phyloP scores from a whole-genome alignment of 192 early-diverging fungal genomes.

The Coemansia sp. region DNA sequence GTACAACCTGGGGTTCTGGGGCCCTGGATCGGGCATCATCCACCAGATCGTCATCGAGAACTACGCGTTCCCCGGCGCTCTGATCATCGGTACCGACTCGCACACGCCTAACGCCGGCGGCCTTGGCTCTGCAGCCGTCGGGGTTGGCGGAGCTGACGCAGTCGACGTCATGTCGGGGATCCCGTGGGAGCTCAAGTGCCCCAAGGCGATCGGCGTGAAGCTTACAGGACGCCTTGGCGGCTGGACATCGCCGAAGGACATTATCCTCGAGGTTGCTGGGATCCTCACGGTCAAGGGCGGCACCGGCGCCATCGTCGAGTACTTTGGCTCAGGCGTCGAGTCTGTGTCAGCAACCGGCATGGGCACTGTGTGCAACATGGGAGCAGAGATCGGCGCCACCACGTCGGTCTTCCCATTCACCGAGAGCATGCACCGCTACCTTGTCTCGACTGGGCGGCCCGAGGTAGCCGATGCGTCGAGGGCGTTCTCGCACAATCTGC shows the following conservation, averaged over 20 bases:
- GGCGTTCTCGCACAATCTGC: slow-evolving; percentile 84
- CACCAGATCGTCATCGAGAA: slow-evolving; percentile 98
- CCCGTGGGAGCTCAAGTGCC: slow-evolving; percentile 99
- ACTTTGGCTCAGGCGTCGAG: slow-evolving; percentile 94
- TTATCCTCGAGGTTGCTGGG: slow-evolving; percentile 93
- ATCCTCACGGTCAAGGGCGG: slow-evolving; percentile 96
- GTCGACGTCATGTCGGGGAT: slow-evolving; percentile 98
- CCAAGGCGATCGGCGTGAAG: slow-evolving; percentile 91
- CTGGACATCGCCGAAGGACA: slow-evolving; percentile 95
- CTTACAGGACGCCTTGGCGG: slow-evolving; percentile 82
- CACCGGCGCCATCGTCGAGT: slow-evolving; percentile 96
- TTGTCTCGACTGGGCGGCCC: slow-evolving; percentile 79
- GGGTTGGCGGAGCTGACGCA: slow-evolving; percentile 98
- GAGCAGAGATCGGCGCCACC: slow-evolving; percentile 97
- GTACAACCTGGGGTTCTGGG: slow-evolving; percentile 96
- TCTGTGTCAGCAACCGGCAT: slow-evolving; percentile 95
- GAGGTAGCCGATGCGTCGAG: slow-evolving; percentile 78
- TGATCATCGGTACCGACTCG: slow-evolving; percentile 98
- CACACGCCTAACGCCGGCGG: slow-evolving; percentile 99
- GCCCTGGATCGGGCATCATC: slow-evolving; percentile 89
- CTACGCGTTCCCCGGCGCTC: slow-evolving; percentile 92
- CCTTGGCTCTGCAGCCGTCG: slow-evolving; percentile 93
- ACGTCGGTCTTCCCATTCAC: slow-evolving; percentile 97
- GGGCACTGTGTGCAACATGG: slow-evolving; percentile 99
- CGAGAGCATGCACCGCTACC: slow-evolving; percentile 86